These are phyloP conservation scores for Tricholoma bakamatsutake DNA, from an alignment of 768 basidiomycete genomes.

Conservation along the genomic window DNA sequence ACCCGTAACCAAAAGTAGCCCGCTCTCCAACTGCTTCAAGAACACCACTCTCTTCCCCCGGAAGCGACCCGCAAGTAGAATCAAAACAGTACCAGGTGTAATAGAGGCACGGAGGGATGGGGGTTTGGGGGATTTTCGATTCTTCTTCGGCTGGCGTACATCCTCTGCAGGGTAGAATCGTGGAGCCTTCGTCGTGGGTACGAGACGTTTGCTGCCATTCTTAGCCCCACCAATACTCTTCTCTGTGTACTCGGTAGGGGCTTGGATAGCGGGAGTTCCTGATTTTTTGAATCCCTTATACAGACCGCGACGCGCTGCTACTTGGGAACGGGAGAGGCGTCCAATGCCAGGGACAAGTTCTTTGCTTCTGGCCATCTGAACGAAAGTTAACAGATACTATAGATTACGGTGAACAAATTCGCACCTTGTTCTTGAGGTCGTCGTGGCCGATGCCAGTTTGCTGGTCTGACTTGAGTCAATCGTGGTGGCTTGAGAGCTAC, in stretches of 20 bases:
- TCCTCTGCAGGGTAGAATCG: constrained; percentile 96
- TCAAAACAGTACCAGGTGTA: constrained; percentile 90
- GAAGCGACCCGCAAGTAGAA: constrained; percentile 97
- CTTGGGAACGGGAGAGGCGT: constrained; percentile 77
- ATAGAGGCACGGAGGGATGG: constrained; percentile 80
- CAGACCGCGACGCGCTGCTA: constrained; percentile 74
- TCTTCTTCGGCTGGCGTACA: constrained; percentile 85
- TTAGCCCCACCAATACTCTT: constrained; percentile 84
- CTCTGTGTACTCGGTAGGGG: constrained; percentile 61
- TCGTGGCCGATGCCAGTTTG: constrained; percentile 43
- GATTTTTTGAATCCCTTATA: constrained; percentile 84
- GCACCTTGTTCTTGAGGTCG: constrained; percentile 48
- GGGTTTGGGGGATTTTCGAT: constrained; percentile 80
- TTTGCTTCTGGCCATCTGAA: constrained; percentile 79
- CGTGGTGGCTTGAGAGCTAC: constrained; percentile 40
- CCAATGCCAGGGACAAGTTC: constrained; percentile 79
- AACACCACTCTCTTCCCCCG: constrained; percentile 97
- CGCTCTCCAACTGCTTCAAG: constrained; percentile 91
- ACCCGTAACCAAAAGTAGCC: constrained; percentile 91
- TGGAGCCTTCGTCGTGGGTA: constrained; percentile 81
- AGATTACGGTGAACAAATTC: constrained; percentile 12
- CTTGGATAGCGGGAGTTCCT: constrained; percentile 54
- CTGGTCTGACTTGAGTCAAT: constrained; percentile 25
- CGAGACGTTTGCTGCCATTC: constrained; percentile 84
- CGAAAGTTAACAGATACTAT: constrained; percentile 8